These are phyloP conservation scores for Marasmius fiardii DNA, from an alignment of 1,284 basidiomycete genomes.

Conservation along the genomic window DNA sequence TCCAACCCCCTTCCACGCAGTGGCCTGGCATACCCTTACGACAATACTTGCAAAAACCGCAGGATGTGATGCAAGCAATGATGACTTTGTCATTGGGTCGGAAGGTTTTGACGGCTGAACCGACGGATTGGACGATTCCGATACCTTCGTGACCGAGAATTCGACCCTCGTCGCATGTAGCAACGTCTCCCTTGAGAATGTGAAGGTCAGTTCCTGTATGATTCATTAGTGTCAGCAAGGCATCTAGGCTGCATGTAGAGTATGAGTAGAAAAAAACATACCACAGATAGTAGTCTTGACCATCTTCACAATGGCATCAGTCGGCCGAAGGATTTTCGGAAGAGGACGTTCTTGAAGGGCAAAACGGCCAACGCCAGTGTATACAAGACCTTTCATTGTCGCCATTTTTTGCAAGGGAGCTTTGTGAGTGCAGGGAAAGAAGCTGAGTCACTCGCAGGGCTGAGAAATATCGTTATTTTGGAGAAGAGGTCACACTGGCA, in stretches of 20 bases:
- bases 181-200: slow-evolving; percentile 26
- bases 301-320: slow-evolving; percentile 25
- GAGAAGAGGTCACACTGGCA: too few relatives aligned
- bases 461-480: too few relatives aligned
- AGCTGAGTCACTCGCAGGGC: too few relatives aligned
- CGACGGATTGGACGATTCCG: slow-evolving; percentile 27
- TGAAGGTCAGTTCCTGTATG: slow-evolving; percentile 24
- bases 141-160: slow-evolving; percentile 35
- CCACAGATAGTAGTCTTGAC: slow-evolving; percentile 25
- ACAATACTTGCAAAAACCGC: slow-evolving; percentile 18
- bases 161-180: slow-evolving; percentile 18
- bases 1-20: slow-evolving; percentile 24
- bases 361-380: slow-evolving; percentile 15
- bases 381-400: slow-evolving; percentile 26
- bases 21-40: slow-evolving; percentile 23
- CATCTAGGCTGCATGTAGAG: too few relatives aligned
- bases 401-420: too few relatives aligned
- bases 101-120: slow-evolving; percentile 25
- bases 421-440: too few relatives aligned
- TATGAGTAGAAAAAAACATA: slow-evolving; percentile 3
- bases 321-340: slow-evolving; percentile 18
- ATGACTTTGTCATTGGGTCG: slow-evolving; percentile 23
- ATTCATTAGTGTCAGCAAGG: not conserved
- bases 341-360: slow-evolving; percentile 20
- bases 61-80: slow-evolving; percentile 13